These are phyloP conservation scores for Populus davidiana DNA, from an alignment of 345 rosid species.

Conservation along the genomic window DNA sequence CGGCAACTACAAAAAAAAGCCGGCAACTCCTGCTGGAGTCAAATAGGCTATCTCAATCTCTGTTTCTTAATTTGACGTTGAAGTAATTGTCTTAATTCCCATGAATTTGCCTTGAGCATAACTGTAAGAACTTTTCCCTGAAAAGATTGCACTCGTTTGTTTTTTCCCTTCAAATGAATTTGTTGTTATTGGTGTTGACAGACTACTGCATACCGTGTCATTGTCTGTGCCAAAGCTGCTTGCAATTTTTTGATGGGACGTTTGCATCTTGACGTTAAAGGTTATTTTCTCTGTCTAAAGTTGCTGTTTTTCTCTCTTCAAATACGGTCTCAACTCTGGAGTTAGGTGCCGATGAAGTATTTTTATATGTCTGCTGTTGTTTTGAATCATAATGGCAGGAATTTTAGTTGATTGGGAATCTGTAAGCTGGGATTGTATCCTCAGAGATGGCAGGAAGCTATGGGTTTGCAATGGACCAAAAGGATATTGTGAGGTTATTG, in stretches of 20 bases:
- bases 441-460: no score
- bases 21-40: constrained; percentile 21
- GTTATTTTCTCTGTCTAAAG: no score
- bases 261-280: background rate
- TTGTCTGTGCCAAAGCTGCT: background rate
- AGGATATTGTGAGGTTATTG: no score
- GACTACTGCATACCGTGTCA: background rate
- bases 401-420: no score
- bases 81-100: background rate
- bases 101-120: background rate
- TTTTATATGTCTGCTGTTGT: no score
- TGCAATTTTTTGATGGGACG: background rate
- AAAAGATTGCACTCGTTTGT: background rate
- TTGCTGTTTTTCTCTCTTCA: no score
- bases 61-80: background rate
- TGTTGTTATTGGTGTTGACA: background rate
- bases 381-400: no score
- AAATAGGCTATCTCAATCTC: constrained; percentile 26
- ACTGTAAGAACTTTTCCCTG: background rate
- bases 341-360: no score
- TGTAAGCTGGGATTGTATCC: no score
- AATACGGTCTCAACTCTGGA: background rate
- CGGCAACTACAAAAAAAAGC: constrained; percentile 14
- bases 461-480: no score
- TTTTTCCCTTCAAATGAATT: background rate